phyloP scores from a whole-genome alignment of 2,329 filamentous ascomycete species.

The Phaeosphaeriaceae sp. region DNA sequence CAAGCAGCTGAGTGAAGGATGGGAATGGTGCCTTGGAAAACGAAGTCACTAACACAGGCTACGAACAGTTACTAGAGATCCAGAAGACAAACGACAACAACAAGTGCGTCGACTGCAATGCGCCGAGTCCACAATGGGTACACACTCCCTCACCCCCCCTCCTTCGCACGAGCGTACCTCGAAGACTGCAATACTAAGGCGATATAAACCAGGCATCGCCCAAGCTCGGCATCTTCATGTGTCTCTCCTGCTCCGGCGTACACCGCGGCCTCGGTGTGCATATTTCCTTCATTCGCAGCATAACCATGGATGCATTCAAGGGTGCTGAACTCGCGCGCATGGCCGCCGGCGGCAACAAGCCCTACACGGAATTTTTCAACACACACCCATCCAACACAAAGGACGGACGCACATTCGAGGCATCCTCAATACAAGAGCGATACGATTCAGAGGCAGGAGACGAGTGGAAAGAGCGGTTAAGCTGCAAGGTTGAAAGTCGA shows the following conservation, averaged over 20 bases:
- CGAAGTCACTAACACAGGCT: not conserved
- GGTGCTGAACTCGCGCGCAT: constrained; percentile 89
- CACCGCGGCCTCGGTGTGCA: constrained; percentile 95
- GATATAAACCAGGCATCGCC: constrained; percentile 68
- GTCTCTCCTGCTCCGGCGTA: constrained; percentile 91
- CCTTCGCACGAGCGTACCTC: constrained; percentile 7
- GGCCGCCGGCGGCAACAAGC: constrained; percentile 87
- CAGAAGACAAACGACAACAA: constrained; percentile 91
- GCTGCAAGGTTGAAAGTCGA: constrained; percentile 83
- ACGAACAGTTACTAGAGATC: constrained; percentile 78
- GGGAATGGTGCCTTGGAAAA: too few species aligned
- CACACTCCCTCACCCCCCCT: constrained; percentile 34
- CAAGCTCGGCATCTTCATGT: constrained; percentile 99
- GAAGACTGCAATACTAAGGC: constrained; percentile 21
- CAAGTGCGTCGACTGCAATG: constrained; percentile 91
- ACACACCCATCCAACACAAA: constrained; percentile 54
- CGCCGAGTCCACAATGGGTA: constrained; percentile 97
- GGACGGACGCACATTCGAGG: constrained; percentile 70
- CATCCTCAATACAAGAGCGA: constrained; percentile 85
- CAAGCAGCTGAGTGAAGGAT: constrained; percentile 7
- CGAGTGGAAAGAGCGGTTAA: constrained; percentile 91
- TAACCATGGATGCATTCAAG: constrained; percentile 99
- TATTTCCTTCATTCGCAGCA: constrained; percentile 96
- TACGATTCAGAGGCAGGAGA: constrained; percentile 91
- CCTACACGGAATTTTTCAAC: constrained; percentile 88